Base-by-base conservation (phyloP, 108 stramenopile genomes). In the Pseudonitzschia multiseries region DNA sequence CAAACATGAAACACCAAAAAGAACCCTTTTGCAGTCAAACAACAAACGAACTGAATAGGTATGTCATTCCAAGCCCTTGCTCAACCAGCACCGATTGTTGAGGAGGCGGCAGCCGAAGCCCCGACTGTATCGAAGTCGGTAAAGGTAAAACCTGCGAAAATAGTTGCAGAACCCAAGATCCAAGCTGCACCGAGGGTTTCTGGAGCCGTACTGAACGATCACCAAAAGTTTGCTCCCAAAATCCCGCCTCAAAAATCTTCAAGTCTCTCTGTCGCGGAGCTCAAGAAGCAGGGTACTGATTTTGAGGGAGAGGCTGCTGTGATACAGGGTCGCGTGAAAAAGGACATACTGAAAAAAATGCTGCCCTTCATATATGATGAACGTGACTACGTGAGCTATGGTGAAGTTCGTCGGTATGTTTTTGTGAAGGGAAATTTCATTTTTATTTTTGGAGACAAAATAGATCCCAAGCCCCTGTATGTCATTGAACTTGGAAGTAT, bases 401-500 rank as follows among this genome's bases (percentile, higher is more conserved):
- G 87, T 1, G 92, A 93, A 79, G 80, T 87, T 27, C 63, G 69
- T 8, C 71, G 89, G 18, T 88, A 79, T 62, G 62, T 88, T 57
- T 78, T 86, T 57, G 57, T 88, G 46, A 72, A 83, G 40, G 77
- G 70, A 2, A 65, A 72, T 53, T 72, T 48, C 20, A 77, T 85
- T 33, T 87, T 88, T 61, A 76, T 90, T 0, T 93, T 74, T 59
- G 54, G 67, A 4, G 84, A 90, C 32, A 71, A 70, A n/a, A 79
- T 63, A 4, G 82, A 81, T 68, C 86, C 84, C n/a, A 69, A 62
- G 20, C 87, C 87, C 0, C 76, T 89, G 17, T 93, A 86, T 72
- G 79, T 83, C 0, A 84, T 93, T 57, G 77, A 81, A 15, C 33
- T 92, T 14, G 29, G 68, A 31, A 41, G 64, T 8, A 42, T 86